Evolutionary conservation across 2,329 filamentous ascomycete genomes (phyloP), one percentile per base, ranked within the genome.

Genomic region (Fusarium verrucosum): DNA sequence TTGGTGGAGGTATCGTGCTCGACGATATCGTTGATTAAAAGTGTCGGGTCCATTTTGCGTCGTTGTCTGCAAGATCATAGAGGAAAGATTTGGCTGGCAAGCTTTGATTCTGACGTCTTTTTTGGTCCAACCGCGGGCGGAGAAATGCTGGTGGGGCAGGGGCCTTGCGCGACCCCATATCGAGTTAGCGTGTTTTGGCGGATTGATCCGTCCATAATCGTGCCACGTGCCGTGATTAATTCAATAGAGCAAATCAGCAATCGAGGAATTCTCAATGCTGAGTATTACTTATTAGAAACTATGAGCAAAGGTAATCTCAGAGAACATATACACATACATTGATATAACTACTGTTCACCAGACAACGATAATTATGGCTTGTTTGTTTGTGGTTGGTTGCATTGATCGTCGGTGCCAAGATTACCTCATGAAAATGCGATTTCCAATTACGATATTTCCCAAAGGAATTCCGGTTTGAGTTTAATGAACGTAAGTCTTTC

Each of bases 1-100:
- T 87, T 82, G 22, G 82, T 77, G 14, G 81, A 77, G 23, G 85
- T 77, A 40, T 87, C 84, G 62, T 91, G 90, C 79, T 98, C 94
- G 71, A 90, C 84, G 63, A 98, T 87, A 68, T 97, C 94, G 52
- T 85, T 85, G 38, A 96, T 81, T 36, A 90, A 81, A 37, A 90
- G 85, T 19, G 78, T 76, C n/a, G 77, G 69, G 36, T 79, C 75
- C 77, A 79, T 79, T 16, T 56, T 36, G 47, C 20, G 37, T 40
- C 60, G 52, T 26, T 35, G 37, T 52, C 23, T 58, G 23, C n/a
- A 41, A 47, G 40, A 38, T 26, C 19, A 23, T 37, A 37, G 32
- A 38, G 35, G 40, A 46, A 41, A 50, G 37, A 44, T 49, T 44
- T 50, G 17, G 20, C 30, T 50, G 17, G 20, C 30, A 30, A 49